Evolutionary conservation across 192 early-diverging fungal species (phyloP).

Genomic region (Pilobolus umbonatus): DNA sequence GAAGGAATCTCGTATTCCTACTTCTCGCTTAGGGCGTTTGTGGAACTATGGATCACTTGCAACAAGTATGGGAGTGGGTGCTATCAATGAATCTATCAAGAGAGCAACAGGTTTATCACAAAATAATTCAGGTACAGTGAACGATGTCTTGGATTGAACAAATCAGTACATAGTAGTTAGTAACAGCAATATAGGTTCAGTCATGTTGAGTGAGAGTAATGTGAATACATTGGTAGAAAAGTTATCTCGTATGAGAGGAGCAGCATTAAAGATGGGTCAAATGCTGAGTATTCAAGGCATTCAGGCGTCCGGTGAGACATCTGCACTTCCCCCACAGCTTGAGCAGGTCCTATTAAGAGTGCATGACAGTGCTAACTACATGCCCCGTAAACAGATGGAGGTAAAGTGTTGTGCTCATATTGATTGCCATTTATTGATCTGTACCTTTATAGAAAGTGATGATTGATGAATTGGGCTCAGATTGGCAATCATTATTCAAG

Average conservation of each 20-base stretch:
- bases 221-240: constrained; percentile 83
- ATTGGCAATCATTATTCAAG: constrained; percentile 67
- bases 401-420: constrained; percentile 23
- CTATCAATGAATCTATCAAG: constrained; percentile 58
- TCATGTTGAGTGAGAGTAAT: constrained; percentile 70
- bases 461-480: constrained; percentile 57
- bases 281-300: constrained; percentile 95
- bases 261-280: constrained; percentile 95
- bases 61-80: constrained; percentile 66
- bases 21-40: constrained; percentile 68
- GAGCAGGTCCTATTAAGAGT: constrained; percentile 79
- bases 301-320: constrained; percentile 34
- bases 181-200: constrained; percentile 34
- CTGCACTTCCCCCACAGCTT: constrained; percentile 67
- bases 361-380: constrained; percentile 93
- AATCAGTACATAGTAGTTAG: background rate
- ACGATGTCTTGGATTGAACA: background rate
- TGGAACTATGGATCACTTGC: constrained; percentile 82
- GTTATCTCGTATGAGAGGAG: constrained; percentile 90
- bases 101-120: constrained; percentile 53
- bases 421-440: background rate
- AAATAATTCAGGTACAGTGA: background rate
- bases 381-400: constrained; percentile 86
- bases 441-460: constrained; percentile 49
- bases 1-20: constrained; percentile 64